A percentile compares a stretch with the other conserved stretches of the same genome.
These are phyloP conservation scores for Mortierella sp. DNA, from an alignment of 371 early-diverging fungal species.

Conservation along the genomic window DNA sequence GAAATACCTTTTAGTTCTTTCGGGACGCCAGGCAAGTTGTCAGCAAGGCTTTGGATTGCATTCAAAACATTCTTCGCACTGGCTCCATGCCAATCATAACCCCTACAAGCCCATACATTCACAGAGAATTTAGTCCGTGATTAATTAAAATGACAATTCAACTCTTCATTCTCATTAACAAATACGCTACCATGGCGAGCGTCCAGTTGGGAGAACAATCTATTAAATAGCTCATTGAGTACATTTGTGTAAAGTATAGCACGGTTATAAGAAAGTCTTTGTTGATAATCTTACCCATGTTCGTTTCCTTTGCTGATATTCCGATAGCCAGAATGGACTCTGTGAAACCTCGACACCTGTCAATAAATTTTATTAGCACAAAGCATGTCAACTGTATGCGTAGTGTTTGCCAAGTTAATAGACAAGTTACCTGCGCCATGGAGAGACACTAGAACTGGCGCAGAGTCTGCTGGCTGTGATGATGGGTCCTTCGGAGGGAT, in stretches of 20 bases:
- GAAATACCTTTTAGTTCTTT: conserved; percentile 7
- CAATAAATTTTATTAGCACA: background rate
- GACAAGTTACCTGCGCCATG: conserved; percentile 73
- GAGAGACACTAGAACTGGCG: conserved; percentile 73
- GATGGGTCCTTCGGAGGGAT: conserved; percentile 61
- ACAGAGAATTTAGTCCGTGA: conserved; percentile 14
- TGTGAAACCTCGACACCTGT: conserved; percentile 35
- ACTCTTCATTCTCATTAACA: background rate
- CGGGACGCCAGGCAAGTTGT: conserved; percentile 42
- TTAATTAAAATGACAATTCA: background rate
- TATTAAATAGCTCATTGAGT: conserved; percentile 10
- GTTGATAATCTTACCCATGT: conserved; percentile 34
- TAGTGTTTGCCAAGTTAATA: background rate
- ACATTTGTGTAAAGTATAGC: background rate
- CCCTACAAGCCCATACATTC: conserved; percentile 43
- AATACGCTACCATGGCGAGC: conserved; percentile 71
- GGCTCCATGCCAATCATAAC: conserved; percentile 71
- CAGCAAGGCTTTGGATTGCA: conserved; percentile 52
- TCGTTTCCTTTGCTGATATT: conserved; percentile 31
- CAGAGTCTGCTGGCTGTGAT: conserved; percentile 31
- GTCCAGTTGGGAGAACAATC: conserved; percentile 75
- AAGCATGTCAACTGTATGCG: background rate
- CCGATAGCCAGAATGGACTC: conserved; percentile 34
- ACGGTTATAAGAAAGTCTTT: background rate
- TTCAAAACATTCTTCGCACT: conserved; percentile 59